phyloP scores from a whole-genome alignment of 768 basidiomycete species.

The Agaricus sinodeliciosus region DNA sequence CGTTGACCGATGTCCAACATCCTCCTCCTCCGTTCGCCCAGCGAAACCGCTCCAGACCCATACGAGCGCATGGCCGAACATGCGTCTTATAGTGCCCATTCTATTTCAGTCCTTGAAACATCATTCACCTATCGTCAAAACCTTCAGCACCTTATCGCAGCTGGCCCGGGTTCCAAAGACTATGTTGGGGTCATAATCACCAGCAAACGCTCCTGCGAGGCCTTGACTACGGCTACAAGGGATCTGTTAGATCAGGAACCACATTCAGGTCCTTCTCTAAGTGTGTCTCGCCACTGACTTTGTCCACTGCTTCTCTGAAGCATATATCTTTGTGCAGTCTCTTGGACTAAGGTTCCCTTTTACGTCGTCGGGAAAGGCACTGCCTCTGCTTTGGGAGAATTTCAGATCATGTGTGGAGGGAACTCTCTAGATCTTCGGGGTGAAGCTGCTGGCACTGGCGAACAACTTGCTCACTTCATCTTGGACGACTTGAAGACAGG shows the following conservation, averaged over 20 bases:
- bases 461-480: conserved; percentile 61
- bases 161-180: conserved; percentile 25
- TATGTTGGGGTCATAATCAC: conserved; percentile 69
- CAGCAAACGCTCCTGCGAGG: conserved; percentile 71
- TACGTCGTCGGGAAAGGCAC: conserved; percentile 76
- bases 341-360: conserved; percentile 60
- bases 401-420: conserved; percentile 16
- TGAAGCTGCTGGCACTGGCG: conserved; percentile 58
- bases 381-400: conserved; percentile 34
- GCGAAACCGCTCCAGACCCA: conserved; percentile 38
- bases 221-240: conserved; percentile 47
- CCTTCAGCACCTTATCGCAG: conserved; percentile 36
- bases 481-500: conserved; percentile 24
- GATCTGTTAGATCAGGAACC: conserved; percentile 7
- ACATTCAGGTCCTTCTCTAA: conserved; percentile 10
- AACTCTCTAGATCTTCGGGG: conserved; percentile 27
- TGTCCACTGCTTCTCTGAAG: not conserved
- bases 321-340: conserved; percentile 17
- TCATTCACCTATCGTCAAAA: conserved; percentile 38
- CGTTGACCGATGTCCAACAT: conserved; percentile 25
- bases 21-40: conserved; percentile 37
- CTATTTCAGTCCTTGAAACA: conserved; percentile 73
- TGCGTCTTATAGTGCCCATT: conserved; percentile 45
- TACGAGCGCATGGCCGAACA: conserved; percentile 48
- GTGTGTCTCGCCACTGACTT: conserved; percentile 10